phyloP scores from a whole-genome alignment of 148 eudicot genomes.

The Polygonum maritimum region DNA sequence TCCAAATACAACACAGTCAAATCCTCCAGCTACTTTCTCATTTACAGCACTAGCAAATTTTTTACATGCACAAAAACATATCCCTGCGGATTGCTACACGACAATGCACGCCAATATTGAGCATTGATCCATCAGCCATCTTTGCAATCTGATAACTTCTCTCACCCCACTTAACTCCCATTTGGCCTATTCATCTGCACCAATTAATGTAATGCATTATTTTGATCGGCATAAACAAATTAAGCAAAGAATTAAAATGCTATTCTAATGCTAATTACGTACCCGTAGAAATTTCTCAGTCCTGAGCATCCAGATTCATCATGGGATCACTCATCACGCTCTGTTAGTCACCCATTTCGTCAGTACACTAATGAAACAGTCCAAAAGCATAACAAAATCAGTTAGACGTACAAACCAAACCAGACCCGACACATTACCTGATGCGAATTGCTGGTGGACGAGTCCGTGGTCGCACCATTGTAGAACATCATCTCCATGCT shows the following conservation, averaged over 20 bases:
- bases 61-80: background rate
- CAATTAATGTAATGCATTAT: background rate
- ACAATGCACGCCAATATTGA: background rate
- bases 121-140: background rate
- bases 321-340: slow-evolving; percentile 27
- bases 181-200: background rate
- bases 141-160: background rate
- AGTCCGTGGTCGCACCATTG: slow-evolving; percentile 17
- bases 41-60: background rate
- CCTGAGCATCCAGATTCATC: background rate
- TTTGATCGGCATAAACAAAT: background rate
- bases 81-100: background rate
- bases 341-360: slow-evolving; percentile 14
- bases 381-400: background rate
- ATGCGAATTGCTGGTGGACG: slow-evolving; percentile 19
- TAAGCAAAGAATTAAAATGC: background rate
- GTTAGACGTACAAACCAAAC: no score
- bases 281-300: background rate
- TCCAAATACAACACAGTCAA: background rate
- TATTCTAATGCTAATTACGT: background rate
- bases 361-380: background rate
- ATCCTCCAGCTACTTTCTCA: background rate
- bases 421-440: background rate
- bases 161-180: background rate
- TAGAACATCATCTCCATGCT: slow-evolving; percentile 24